These are phyloP conservation scores for Trichoderma sp. DNA, from an alignment of 2,329 filamentous ascomycete genomes.

Conservation along the genomic window DNA sequence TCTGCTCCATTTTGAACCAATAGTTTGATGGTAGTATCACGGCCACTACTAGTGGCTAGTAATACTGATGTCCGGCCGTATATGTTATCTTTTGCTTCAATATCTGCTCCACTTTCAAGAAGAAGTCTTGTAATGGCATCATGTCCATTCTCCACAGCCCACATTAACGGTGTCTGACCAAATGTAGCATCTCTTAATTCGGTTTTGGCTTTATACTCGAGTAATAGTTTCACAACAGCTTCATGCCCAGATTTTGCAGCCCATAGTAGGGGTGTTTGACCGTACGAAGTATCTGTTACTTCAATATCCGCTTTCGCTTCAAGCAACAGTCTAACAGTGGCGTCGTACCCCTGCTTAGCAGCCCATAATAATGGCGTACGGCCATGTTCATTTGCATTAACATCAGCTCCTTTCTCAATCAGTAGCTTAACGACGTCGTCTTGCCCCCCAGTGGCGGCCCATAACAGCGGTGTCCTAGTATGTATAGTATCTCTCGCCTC, in stretches of 20 bases:
- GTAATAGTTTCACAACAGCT: neutral
- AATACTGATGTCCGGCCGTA: neutral
- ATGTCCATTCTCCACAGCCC: neutral
- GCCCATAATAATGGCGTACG: neutral
- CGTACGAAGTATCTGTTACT: neutral
- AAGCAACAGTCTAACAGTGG: neutral
- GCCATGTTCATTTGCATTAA: neutral
- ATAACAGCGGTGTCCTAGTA: neutral
- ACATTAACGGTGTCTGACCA: neutral
- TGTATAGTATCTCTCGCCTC: neutral
- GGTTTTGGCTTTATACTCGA: neutral
- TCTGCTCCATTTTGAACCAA: neutral
- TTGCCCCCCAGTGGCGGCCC: neutral
- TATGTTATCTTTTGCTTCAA: neutral
- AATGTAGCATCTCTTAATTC: neutral
- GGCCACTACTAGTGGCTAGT: neutral
- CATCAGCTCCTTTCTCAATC: neutral
- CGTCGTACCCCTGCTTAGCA: neutral
- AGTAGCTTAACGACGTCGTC: neutral
- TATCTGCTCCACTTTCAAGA: neutral
- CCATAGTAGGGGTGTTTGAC: neutral
- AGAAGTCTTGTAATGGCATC: neutral
- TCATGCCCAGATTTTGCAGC: fast-evolving
- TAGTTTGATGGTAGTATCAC: neutral
- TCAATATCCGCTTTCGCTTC: neutral